phyloP scores from a whole-genome alignment of 176 grass and related monocot genomes.

The Saccharum spontaneum region DNA sequence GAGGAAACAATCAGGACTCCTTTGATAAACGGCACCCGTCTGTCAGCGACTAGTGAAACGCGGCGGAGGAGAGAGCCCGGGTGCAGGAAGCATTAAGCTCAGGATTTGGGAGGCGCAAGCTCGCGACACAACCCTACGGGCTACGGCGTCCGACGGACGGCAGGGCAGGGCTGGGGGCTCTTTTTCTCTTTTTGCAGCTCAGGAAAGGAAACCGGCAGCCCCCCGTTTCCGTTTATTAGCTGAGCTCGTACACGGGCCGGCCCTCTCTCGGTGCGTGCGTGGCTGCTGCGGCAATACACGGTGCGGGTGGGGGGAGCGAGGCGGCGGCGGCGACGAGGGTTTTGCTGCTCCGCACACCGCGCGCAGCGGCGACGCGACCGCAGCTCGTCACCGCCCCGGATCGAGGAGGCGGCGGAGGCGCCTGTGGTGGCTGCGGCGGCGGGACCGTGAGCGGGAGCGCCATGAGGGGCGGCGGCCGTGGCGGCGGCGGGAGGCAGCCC shows the following conservation, averaged over 20 bases:
- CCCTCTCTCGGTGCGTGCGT: background rate
- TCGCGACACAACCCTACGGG: constrained; percentile 25
- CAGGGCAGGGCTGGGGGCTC: background rate
- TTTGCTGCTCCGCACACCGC: constrained; percentile 30
- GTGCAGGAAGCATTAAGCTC: background rate
- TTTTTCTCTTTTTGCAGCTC: background rate
- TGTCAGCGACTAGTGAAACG: background rate
- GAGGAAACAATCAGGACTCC: background rate
- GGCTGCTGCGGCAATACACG: constrained; percentile 20
- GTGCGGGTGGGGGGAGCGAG: background rate
- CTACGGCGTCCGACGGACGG: background rate
- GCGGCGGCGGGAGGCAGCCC: constrained; percentile 35
- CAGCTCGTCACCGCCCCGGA: constrained; percentile 26
- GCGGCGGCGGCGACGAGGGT: constrained; percentile 50
- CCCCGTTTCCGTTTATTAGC: constrained; percentile 6
- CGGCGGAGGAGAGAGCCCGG: background rate
- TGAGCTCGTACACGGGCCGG: background rate
- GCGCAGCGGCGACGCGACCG: constrained; percentile 28
- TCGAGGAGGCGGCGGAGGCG: constrained; percentile 31
- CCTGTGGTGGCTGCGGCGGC: constrained; percentile 21
- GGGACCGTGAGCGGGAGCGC: background rate
- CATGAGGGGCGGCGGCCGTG: constrained; percentile 48
- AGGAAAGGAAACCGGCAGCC: background rate
- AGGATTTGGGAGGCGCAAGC: background rate
- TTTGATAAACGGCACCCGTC: background rate